Evolutionary conservation across 108 stramenopile species (phyloP), one percentile per base, ranked within the genome.

Genomic region (Cyclotella cryptica): DNA sequence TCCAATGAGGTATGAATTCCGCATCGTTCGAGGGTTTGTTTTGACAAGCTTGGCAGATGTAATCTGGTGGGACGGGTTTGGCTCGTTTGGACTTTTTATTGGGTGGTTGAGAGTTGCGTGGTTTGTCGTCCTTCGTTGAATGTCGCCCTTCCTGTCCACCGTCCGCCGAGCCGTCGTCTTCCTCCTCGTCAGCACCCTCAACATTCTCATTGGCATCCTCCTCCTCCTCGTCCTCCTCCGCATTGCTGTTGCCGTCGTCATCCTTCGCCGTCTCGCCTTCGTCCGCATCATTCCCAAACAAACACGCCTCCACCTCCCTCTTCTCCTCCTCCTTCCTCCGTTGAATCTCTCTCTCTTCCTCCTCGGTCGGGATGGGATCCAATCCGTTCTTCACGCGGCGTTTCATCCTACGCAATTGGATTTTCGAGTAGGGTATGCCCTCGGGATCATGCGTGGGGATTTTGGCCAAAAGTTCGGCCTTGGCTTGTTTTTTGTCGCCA

Each of bases 331-430:
- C 91, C 85, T 71, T 80, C 29, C 84, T 75, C 27, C 69, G 63
- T 61, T 80, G 79, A 17, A 86, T 74, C 77, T 96, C 92, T 30
- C 47, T 70, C 66, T 91, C 88, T 77, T 96, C 95, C 41, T 83
- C 84, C 46, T 84, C 81, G 13, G 93, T 92, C 10, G 90, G 85
- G 54, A 93, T 87, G 10, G 95, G 88, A 59, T 72, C 30, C 27
- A 96, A 62, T 10, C 95, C 95, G 66, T 81, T 78, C 54, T 91
- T 92, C 7, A 96, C 93, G 10, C 95, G 88, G 53, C 92, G 92
- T 64, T 84, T 62, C 95, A 96, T 96, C 21, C 93, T 87, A 27
- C 92, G 89, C 42, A 92, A 83, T 57, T 96, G 95, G 13, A 92
- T 77, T 72, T 96, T 96, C 11, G 81, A 89, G 77, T 89, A 96